Base-by-base conservation (phyloP, 23 red algal genomes). In the Chondrus crispus region DNA sequence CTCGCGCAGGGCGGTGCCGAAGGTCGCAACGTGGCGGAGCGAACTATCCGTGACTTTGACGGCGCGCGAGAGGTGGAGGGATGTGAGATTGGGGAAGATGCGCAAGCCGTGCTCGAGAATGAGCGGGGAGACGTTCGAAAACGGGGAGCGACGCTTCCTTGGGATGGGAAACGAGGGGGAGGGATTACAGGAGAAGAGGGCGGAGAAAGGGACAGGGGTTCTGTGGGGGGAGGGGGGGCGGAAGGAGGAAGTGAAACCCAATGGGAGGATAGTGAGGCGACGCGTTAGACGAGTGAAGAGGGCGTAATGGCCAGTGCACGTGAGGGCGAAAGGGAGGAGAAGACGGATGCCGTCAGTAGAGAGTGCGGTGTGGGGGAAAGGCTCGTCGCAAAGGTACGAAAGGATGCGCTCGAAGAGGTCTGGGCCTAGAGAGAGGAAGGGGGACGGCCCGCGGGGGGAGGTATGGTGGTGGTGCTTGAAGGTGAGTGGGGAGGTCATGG, bases 251-350 rank as follows among this genome's bases (percentile, higher is more conserved):
- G 82, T 86, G 62, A 86, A 86, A 55, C 50, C 11, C 44, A 86
- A 30, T 5, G 82, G 82, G 42, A 86, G 82, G 30, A 86, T 55
- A 1, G 62, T 2, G 1, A 86, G 47, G 2, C 82, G 58, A 6
- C 62, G 53, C 46, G 70, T 39, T 30, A 41, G 37, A 28, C 50
- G 16, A 32, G 20, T 55, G 39, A 62, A 69, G 42, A 68, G 62
- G 44, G 19, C 50, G 32, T 86, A 86, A 33, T 86, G 82, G 14
- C 70, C 58, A 7, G 60, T 68, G 62, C 69, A 80, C 71, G 43
- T 53, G 5, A 90, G 55, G 37, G 87, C 87, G 41, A 90, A 90
- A 9, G 87, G 87, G n/a, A 90, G 87, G 16, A 90, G 40, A 9
- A 16, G 3, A 37, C 70, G 87, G 19, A 74, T 80, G 8, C 51